Base-by-base conservation (phyloP, 1,284 basidiomycete genomes). In the Sanghuangporus sanghuang region DNA sequence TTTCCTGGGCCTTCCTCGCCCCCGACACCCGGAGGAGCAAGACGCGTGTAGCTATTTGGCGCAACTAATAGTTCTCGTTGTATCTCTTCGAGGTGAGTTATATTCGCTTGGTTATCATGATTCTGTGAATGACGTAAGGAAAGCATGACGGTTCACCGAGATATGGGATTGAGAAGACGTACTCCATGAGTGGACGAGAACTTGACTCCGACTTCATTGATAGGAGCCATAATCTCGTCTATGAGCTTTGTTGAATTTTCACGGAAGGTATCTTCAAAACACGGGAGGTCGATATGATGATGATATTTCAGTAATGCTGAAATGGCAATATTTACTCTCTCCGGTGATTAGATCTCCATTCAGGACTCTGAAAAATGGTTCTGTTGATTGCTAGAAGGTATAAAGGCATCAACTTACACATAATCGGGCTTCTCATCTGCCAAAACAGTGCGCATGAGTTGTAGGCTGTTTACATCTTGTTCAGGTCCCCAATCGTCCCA, bases 271-370 rank as follows among this genome's bases (percentile, higher is more conserved):
- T 87, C 86, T 89, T 54, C n/a, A 14, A 52, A 0, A 32, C 18
- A 4, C 5, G 14, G 14, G 14, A 11, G 6, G 16, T n/a, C 32
- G 3, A 38, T 36, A 4, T n/a, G 14, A 8, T 12, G 52, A 32
- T 49, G n/a, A 54, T 32, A 7, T 5, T 50, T 14, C 14, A 44
- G 6, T 7, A 16, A 11, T n/a, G 27, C 42, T 32, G 32, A 27
- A 2, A 55, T 57, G 42, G 62, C 60, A 14, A 58, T 42, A 66
- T 79, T 59, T 64, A 86, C 85, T 79, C 74, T 86, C 85, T n/a
- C 85, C 86, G 0, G 86, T 88, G 35, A 88, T 83, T 60, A 86
- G 73, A 66, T 88, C 86, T 0, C 86, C 86, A 64, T 87, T 86
- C 44, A 88, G 69, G 5, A 86, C 82, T 0, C 85, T 86, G 62